Percentiles rank a stretch among this genome's conserved stretches.
These are phyloP conservation scores for Verticillium isaacii DNA, from an alignment of 2,329 filamentous ascomycete genomes.

Conservation along the genomic window DNA sequence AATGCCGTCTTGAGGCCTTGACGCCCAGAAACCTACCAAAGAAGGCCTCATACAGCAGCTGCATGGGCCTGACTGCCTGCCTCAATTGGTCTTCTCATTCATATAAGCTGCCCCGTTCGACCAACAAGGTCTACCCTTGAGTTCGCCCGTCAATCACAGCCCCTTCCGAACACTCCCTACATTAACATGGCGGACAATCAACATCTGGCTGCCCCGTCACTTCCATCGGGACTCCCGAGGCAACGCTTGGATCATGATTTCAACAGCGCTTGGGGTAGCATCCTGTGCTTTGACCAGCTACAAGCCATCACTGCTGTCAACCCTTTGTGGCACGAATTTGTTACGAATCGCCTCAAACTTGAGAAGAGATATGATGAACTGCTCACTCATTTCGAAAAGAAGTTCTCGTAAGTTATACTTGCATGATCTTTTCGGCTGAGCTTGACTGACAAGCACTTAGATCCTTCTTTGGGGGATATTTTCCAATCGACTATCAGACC, in stretches of 20 bases:
- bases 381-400: slow-evolving; percentile 13
- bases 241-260: slow-evolving; percentile 16
- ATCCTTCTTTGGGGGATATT: slow-evolving; percentile 14
- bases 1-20: neutral
- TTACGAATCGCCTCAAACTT: slow-evolving; percentile 13
- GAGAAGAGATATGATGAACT: slow-evolving; percentile 16
- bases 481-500: slow-evolving; percentile 16
- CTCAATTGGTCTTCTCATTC: neutral
- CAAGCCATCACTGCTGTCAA: slow-evolving; percentile 11
- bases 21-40: neutral
- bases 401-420: slow-evolving; percentile 8
- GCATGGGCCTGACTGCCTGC: neutral
- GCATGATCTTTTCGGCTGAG: neutral
- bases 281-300: slow-evolving; percentile 16
- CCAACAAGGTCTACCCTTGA: too few relatives aligned
- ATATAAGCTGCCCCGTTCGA: neutral
- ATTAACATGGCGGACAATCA: neutral
- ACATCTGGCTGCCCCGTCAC: neutral
- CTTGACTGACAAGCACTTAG: neutral
- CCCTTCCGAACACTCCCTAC: neutral
- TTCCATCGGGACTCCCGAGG: neutral
- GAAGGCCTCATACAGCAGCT: neutral
- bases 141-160: neutral
- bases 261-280: slow-evolving; percentile 17
- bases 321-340: slow-evolving; percentile 17